Percentiles rank a stretch among this genome's conserved stretches.
Evolutionary conservation across 305 asterid species (phyloP).

Genomic region (Ilex paraguariensis): DNA sequence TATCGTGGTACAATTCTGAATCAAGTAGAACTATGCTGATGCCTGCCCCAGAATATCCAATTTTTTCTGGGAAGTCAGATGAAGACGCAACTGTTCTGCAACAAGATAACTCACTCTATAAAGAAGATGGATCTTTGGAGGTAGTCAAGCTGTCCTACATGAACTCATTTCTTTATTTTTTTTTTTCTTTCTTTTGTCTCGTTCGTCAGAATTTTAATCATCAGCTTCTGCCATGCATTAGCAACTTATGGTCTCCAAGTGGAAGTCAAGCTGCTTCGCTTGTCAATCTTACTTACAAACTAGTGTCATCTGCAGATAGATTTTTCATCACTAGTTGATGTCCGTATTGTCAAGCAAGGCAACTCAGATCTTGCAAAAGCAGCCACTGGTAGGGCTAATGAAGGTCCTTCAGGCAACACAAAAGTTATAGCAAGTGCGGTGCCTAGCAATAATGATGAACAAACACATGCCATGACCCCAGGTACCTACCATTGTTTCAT

Average conservation of each 20-base stretch:
- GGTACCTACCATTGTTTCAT: slow-evolving; percentile 33
- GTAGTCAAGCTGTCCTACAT: slow-evolving; percentile 24
- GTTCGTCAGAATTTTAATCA: too few species aligned
- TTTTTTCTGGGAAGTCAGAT: slow-evolving; percentile 32
- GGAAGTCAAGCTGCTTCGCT: neutral
- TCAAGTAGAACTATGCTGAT: slow-evolving; percentile 42
- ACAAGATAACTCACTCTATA: slow-evolving; percentile 45
- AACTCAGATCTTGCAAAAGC: slow-evolving; percentile 28
- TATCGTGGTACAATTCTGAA: slow-evolving; percentile 42
- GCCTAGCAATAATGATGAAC: slow-evolving; percentile 32
- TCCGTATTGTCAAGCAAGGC: slow-evolving; percentile 44
- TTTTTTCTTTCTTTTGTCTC: neutral
- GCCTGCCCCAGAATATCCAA: slow-evolving; percentile 68
- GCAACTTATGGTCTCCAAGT: too few species aligned
- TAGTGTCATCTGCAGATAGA: slow-evolving; percentile 51
- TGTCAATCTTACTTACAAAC: slow-evolving; percentile 9
- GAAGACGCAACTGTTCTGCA: slow-evolving; percentile 42
- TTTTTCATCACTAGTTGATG: slow-evolving; percentile 68
- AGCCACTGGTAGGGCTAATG: slow-evolving; percentile 22
- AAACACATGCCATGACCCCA: slow-evolving; percentile 23
- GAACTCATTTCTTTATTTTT: neutral
- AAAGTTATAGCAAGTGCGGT: slow-evolving; percentile 23
- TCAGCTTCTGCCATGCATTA: too few species aligned
- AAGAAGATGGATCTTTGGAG: slow-evolving; percentile 89
- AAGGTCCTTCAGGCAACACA: slow-evolving; percentile 26